These are phyloP conservation scores for Didymellaceae sp. DNA, from an alignment of 2,329 filamentous ascomycete species.

Conservation along the genomic window DNA sequence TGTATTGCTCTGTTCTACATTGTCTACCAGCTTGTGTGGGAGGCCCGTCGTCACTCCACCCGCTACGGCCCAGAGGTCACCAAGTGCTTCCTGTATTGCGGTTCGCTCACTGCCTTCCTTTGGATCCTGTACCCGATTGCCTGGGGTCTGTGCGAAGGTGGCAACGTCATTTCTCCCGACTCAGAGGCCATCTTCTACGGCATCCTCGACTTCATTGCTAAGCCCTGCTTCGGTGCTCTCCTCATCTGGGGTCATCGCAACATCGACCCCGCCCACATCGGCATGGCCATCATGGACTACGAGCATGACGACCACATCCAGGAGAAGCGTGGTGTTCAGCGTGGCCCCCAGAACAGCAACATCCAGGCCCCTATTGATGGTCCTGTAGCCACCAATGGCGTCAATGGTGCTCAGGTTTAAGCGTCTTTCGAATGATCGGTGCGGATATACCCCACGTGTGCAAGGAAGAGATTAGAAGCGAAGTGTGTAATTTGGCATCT, in stretches of 20 bases:
- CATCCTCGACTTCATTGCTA: constrained; percentile 69
- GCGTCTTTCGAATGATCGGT: neutral
- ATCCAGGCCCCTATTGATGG: constrained; percentile 5
- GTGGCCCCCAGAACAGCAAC: neutral
- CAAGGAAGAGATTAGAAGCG: neutral
- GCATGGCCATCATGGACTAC: constrained; percentile 59
- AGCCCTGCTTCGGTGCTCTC: constrained; percentile 67
- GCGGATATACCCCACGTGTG: constrained; percentile 3
- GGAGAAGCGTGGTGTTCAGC: constrained; percentile 26
- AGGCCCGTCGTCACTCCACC: constrained; percentile 63
- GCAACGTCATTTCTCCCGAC: constrained; percentile 70
- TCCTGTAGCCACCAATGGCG: neutral
- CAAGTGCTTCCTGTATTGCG: constrained; percentile 62
- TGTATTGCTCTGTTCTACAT: constrained; percentile 63
- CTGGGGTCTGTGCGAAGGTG: constrained; percentile 69
- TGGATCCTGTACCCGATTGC: constrained; percentile 69
- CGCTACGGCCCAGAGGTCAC: constrained; percentile 62
- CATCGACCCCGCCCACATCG: constrained; percentile 64
- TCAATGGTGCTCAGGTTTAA: constrained; percentile 5
- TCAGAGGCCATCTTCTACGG: constrained; percentile 74
- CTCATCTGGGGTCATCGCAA: constrained; percentile 69
- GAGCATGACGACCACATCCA: constrained; percentile 43
- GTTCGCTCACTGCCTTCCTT: constrained; percentile 64
- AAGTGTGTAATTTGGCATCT: too few species aligned
- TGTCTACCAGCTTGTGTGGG: constrained; percentile 63